Conservation (phyloP, 352 stramenopile genomes). For the Pythium brassicae region DNA sequence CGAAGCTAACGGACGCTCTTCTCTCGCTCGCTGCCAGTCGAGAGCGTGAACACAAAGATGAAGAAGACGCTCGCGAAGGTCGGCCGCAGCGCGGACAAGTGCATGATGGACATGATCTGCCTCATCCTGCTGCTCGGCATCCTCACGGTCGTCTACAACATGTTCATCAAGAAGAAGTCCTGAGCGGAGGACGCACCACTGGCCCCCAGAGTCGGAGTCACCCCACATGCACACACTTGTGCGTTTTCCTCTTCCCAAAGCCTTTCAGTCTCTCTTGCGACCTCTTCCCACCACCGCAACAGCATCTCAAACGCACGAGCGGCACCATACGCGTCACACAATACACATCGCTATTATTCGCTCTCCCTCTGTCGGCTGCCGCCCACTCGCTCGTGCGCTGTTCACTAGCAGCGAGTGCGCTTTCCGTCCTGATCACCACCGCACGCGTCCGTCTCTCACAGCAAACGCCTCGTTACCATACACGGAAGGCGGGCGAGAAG, state of each 20-base stretch:
- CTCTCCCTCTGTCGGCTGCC: neutral
- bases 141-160: constrained; percentile 83
- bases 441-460: no score
- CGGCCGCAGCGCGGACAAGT: constrained; percentile 74
- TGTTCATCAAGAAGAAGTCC: constrained; percentile 81
- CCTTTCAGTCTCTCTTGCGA: no score
- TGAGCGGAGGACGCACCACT: neutral
- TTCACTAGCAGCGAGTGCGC: neutral
- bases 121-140: constrained; percentile 82
- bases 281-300: neutral
- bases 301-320: neutral
- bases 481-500: no score
- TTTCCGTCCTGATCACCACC: neutral
- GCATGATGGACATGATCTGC: constrained; percentile 90
- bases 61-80: constrained; percentile 75
- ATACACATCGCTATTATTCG: neutral
- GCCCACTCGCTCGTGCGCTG: neutral
- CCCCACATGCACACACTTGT: neutral
- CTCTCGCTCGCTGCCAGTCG: constrained; percentile 29
- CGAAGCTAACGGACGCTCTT: neutral
- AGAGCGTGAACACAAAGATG: constrained; percentile 85
- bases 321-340: neutral
- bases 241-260: no score
- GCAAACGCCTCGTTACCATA: no score
- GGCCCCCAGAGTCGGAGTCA: no score